phyloP scores from a whole-genome alignment of 495 filamentous ascomycete species.

The Trichodelitschia bisporula region DNA sequence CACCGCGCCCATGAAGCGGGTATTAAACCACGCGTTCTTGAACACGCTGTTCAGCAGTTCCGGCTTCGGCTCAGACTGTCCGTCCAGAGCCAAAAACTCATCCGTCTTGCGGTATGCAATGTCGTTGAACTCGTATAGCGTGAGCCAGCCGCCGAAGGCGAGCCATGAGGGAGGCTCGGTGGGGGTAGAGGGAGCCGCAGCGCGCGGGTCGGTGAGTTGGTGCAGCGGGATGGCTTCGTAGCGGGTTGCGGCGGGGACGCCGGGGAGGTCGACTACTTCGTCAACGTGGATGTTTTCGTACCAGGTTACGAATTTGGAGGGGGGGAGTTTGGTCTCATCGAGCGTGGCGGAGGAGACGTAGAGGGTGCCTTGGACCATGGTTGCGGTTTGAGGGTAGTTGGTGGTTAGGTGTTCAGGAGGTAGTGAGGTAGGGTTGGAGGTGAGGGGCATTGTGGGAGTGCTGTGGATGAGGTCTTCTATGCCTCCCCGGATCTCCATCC shows the following conservation, averaged over 20 bases:
- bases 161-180: too few relatives aligned
- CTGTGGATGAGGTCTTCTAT: too few relatives aligned
- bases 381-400: slow-evolving; percentile 1
- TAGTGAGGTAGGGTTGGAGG: too few relatives aligned
- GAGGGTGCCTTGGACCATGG: slow-evolving; percentile 7
- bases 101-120: slow-evolving; percentile 2
- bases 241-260: slow-evolving; percentile 7
- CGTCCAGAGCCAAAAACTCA: slow-evolving; percentile 8
- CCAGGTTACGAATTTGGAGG: slow-evolving; percentile 6
- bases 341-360: slow-evolving; percentile 7
- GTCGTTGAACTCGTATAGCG: slow-evolving; percentile 10
- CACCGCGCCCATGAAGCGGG: slow-evolving; percentile 7
- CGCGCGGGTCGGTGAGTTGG: background rate
- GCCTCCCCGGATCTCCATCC: too few relatives aligned
- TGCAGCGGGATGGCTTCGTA: slow-evolving; percentile 7
- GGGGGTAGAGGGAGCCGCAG: too few relatives aligned
- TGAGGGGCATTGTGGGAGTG: too few relatives aligned
- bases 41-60: slow-evolving; percentile 7
- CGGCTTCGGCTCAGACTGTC: slow-evolving; percentile 7
- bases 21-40: slow-evolving; percentile 9
- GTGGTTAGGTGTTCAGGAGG: too few relatives aligned
- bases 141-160: slow-evolving; percentile 4
- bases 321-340: slow-evolving; percentile 4
- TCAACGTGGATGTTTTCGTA: slow-evolving; percentile 12
- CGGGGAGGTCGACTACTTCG: slow-evolving; percentile 6